A percentile compares a stretch with the other conserved stretches of the same genome.
Conservation (phyloP, 1,284 basidiomycete genomes). For the Melampsora americana region DNA sequence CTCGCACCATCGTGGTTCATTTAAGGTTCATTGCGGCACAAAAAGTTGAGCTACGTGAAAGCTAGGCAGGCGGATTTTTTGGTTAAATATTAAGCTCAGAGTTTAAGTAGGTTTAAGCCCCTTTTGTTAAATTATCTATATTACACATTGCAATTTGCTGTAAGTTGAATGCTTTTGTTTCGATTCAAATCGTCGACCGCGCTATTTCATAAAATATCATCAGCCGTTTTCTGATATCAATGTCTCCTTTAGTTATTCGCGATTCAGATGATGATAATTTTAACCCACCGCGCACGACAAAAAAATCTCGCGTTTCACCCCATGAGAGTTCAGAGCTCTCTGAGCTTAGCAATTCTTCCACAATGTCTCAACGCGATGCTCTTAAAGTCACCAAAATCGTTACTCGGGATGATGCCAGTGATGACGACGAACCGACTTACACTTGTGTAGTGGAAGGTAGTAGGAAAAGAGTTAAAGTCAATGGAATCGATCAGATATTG, state of each 20-base stretch:
- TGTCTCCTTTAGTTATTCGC: background rate
- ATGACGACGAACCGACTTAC: conserved; percentile 9
- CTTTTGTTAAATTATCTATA: too few relatives aligned
- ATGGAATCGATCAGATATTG: background rate
- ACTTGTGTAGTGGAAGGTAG: conserved; percentile 22
- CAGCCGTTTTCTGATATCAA: background rate
- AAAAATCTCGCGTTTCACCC: background rate
- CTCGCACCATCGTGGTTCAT: too few relatives aligned
- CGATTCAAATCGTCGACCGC: too few relatives aligned
- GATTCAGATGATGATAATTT: background rate
- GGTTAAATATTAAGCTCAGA: too few relatives aligned
- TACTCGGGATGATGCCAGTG: background rate
- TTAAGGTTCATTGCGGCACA: too few relatives aligned
- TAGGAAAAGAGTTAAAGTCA: conserved; percentile 10
- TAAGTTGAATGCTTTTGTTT: too few relatives aligned
- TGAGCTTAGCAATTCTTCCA: background rate
- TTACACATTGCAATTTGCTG: too few relatives aligned
- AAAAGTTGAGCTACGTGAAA: too few relatives aligned
- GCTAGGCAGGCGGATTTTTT: too few relatives aligned
- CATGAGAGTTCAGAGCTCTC: background rate
- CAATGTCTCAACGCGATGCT: background rate
- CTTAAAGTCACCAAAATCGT: background rate
- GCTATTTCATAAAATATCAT: too few relatives aligned
- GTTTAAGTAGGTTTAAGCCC: too few relatives aligned
- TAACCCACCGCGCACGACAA: background rate